Base-by-base conservation (phyloP, 345 rosid species). In the Gossypium stocksii region DNA sequence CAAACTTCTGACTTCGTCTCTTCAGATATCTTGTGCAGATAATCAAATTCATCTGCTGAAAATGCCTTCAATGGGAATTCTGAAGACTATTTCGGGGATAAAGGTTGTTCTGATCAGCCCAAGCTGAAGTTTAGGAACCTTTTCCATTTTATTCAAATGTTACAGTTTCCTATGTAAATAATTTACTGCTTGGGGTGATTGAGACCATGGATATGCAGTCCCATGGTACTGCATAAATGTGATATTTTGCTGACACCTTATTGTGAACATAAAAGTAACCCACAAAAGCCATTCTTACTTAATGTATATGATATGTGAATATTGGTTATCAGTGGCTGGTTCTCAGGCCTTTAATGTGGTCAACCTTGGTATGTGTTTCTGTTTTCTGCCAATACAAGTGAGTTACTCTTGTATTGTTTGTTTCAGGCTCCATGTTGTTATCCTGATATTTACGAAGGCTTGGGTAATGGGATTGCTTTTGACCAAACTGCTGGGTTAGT, bases 1-100 rank as follows among this genome's bases (percentile, higher is more conserved):
- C 16, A 27, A 25, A 51, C 25, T 54, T 17, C 76, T 61, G 86
- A 70, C 57, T 62, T 49, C 74, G 76, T 43, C 54, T 59, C 58
- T 83, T 79, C 85, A 95, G 99, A 84, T 95, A 58, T 90, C 90
- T 79, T 95, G 97, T 88, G 98, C 93, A 84, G 99, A 95, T 83
- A 95, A 95, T 83, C 98, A 88, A 83, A 87, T 93, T 83, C 97
- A 90, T 88, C 78, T 95, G 19, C 84, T 95, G 46, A 89, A 89
- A 82, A 91, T 89, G 90, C 96, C 99, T 75, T 88, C 96, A 66
- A 85, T 93, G 98, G 99, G 86, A 73, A 89, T 93, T 80, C 66
- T 82, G 77, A 91, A 86, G 82, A 84, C 97, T 75, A 88, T 95
- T 54, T 88, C 98, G 4, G 98, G 99, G 73, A 90, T 95, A 78